phyloP scores from a whole-genome alignment of 164 flowering plant genomes.

The Umbilicus rupestris region DNA sequence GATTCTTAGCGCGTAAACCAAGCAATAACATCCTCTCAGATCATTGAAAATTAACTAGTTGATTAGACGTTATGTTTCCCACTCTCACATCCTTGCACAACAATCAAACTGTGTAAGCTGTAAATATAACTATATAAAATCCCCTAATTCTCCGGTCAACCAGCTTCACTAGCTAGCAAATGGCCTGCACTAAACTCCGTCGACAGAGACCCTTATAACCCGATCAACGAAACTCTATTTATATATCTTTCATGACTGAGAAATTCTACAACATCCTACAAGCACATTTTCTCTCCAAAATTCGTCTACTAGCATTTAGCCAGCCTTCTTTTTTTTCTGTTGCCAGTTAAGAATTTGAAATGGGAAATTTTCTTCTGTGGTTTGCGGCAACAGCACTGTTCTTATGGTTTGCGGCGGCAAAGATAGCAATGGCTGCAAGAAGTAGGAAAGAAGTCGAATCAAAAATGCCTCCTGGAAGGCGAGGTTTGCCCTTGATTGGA shows the following conservation, averaged over 20 bases:
- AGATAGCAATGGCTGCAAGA: not conserved
- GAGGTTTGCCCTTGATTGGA: constrained; percentile 74
- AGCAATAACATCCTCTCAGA: not conserved
- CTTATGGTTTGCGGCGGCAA: not conserved
- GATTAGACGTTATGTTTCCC: constrained; percentile 2
- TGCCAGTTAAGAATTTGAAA: not conserved
- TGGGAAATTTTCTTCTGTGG: not conserved
- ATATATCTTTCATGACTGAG: not conserved
- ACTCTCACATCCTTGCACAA: not conserved
- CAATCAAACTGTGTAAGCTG: not conserved
- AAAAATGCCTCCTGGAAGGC: constrained; percentile 63
- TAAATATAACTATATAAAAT: not conserved
- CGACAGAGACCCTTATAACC: constrained; percentile 5
- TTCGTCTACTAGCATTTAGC: not conserved
- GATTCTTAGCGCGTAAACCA: constrained; percentile 3
- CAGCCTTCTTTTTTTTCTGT: too few relatives aligned
- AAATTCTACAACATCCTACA: not conserved
- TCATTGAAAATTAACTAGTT: not conserved
- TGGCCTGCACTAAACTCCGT: constrained; percentile 1
- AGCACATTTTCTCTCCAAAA: not conserved
- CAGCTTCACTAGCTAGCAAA: constrained; percentile 5
- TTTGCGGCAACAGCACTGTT: not conserved
- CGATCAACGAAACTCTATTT: constrained; percentile 3
- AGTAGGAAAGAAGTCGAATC: not conserved
- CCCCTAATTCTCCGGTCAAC: constrained; percentile 7